Base-by-base conservation (phyloP, 2,329 filamentous ascomycete species). In the Chaetomiaceae sp. region DNA sequence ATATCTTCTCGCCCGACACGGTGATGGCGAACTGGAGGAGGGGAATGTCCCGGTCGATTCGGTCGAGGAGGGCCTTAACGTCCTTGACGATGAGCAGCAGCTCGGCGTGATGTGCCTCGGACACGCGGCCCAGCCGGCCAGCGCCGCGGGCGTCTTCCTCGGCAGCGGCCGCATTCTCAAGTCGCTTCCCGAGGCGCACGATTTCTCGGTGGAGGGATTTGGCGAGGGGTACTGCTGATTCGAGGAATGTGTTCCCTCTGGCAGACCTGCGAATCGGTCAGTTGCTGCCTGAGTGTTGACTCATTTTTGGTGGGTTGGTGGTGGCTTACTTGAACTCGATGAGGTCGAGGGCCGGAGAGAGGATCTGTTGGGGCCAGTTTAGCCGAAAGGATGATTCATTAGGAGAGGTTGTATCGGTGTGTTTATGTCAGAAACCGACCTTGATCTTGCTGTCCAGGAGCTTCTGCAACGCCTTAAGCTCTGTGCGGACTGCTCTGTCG, bases 1-100 rank as follows among this genome's bases (percentile, higher is more conserved):
- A 90, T 27, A 97, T 76, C 54, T 83, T 95, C 52, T 92, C 91
- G 0, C 94, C 94, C 1, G 92, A 96, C 1, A 91, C 92, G 1
- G 90, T 94, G 60, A 99, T 95, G 51, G 94, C 94, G 25, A 99
- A 78, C 63, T 94, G 96, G 67, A 99, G 87, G 3, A 96, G 76
- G 0, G 92, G 92, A 11, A 97, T 89, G 12, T 92, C 88, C 68
- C 94, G 87, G 68, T 97, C 92, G 57, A 99, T 95, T 8, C 87
- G 83, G 11, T 75, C 72, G 2, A 97, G 78, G 3, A 99, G 72
- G 12, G 74, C 77, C 65, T 85, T 88, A 64, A 96, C 92, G 42
- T 91, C 88, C 11, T 73, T 66, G 48, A 92, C 82, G 59, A 97
- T 88, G 36, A 74, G 71, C 48, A 81, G 77, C 20, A 96, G 74